Evolutionary conservation across 495 filamentous ascomycete genomes (phyloP), one percentile per base, ranked within the genome.

Genomic region (Gamarada debralockiae): DNA sequence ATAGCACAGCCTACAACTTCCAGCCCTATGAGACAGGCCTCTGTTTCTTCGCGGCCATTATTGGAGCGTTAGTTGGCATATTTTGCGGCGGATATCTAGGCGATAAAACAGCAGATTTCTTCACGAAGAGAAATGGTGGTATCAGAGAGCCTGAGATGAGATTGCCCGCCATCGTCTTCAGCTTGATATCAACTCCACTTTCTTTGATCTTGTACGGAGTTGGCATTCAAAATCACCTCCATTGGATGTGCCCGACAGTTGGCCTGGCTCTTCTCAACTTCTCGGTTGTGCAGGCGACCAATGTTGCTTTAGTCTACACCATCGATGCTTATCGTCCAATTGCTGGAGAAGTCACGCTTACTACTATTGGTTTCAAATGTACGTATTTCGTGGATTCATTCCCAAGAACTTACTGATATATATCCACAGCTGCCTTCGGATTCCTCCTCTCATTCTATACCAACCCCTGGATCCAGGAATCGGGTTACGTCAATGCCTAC

Each of bases 361-460:
- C 77, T 0, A 65, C 72, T 3, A 65, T 80, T 42, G 76, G 68
- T 1, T 79, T 79, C 58, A 80, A 82, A 62, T 67, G n/a, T n/a
- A n/a, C n/a, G n/a, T n/a, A n/a, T n/a, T n/a, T n/a, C n/a, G n/a
- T n/a, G 68, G 70, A 54, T 38, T 63, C 43, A 14, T 18, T 33
- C 22, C 41, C 25, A 13, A 7, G n/a, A 40, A n/a, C 20, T 44
- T 10, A 45, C 36, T 4, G 3, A 9, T 50, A 12, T 13, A 22
- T 41, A 73, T 70, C n/a, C n/a, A n/a, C n/a, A n/a, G n/a, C 71
- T 15, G 59, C 70, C 14, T 79, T 81, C 53, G 77, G 76, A 12
- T 81, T 82, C 58, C 66, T 80, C 14, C 64, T 82, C 6, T 79
- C 76, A 0, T 82, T 82, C 48, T 81, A 80, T 58, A 81, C 76